Base-by-base conservation (phyloP, 192 early-diverging fungal genomes). In the Coemansia sp. region DNA sequence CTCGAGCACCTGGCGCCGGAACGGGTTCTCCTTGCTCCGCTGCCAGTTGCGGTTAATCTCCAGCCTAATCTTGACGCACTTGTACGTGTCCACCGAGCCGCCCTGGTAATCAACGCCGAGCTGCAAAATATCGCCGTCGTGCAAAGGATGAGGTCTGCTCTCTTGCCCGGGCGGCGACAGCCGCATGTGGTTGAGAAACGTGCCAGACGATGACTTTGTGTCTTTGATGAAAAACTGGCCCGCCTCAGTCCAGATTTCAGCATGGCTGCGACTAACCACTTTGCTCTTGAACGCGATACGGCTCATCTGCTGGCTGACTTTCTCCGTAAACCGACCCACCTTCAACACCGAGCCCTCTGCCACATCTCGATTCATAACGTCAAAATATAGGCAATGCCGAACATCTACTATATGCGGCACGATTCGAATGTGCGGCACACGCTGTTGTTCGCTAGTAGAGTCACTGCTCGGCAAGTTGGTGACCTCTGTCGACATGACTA, bases 51-150 rank as follows among this genome's bases (percentile, higher is more conserved):
- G 85, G 73, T 92, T 91, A 53, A 92, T 72, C 78, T 95, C 92
- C 31, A 94, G 73, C 24, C 91, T 78, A 85, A 97, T 97, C 77
- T 93, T 91, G 12, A 97, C 94, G 74, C 94, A 96, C 84, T 94
- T 92, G 89, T 95, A 95, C 57, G 95, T 93, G 74, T 97, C 95
- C 83, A 96, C 90, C 20, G 87, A 89, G 36, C 94, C 88, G 49
- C 95, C 95, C 85, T 96, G 95, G 76, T 98, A 98, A 71, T 99
- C 97, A 16, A 97, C 93, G 34, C 97, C 97, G 31, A 99, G 87
- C 86, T 99, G 96, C 61, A 99, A 85, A 27, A 99, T 87, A 79
- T 99, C 97, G 9, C 95, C 95, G 82, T 95, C 90, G 63, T 92
- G 90, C 62, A 99, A 76, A 39, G 86, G 87, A 62, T 90, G 91